Evolutionary conservation across 2,329 filamentous ascomycete genomes (phyloP).

Genomic region (Paecilomyces formosus): DNA sequence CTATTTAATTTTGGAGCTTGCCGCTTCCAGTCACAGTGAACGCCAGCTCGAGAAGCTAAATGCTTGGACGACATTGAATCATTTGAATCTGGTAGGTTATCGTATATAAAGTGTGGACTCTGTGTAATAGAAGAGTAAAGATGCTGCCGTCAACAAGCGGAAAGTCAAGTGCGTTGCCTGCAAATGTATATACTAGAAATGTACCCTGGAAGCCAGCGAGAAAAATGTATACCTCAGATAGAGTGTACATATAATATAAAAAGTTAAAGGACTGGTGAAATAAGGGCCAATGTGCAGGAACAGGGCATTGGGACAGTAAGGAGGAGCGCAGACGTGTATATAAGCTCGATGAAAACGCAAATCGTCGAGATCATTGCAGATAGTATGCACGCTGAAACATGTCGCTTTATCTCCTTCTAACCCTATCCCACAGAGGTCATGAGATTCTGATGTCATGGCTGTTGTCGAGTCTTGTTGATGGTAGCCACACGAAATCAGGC

Average conservation of each 20-base stretch:
- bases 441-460: neutral
- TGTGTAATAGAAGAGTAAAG: neutral
- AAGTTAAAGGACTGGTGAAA: no score
- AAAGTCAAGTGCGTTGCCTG: neutral
- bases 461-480: neutral
- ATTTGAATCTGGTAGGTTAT: no score
- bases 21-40: no score
- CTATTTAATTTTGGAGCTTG: no score
- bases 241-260: neutral
- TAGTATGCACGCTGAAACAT: neutral
- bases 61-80: no score
- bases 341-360: neutral
- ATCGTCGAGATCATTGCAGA: neutral
- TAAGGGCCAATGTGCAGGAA: neutral
- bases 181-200: neutral
- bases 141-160: neutral
- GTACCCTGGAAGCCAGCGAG: neutral
- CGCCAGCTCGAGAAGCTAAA: no score
- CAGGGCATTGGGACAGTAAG: neutral
- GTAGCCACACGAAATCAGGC: neutral
- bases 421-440: neutral
- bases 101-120: neutral
- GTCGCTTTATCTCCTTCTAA: no score
- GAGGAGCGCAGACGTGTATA: neutral
- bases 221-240: neutral